Evolutionary conservation across 495 filamentous ascomycete species (phyloP).

Genomic region (Aspergillus affinis): DNA sequence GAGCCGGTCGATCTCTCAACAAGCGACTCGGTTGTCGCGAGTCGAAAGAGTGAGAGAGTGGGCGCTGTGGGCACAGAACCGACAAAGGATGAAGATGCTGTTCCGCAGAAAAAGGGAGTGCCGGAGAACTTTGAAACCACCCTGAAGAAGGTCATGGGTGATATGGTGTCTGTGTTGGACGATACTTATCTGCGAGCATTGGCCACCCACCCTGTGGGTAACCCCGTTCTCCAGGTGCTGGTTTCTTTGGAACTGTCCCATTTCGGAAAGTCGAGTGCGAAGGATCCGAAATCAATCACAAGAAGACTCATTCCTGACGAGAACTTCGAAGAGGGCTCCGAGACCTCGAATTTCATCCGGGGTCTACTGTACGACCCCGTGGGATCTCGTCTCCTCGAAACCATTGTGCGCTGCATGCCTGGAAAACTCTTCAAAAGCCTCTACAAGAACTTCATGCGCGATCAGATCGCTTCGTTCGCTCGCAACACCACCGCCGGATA

Average conservation of each 20-base stretch:
- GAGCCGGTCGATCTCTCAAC: constrained; percentile 65
- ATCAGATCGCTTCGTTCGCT: constrained; percentile 71
- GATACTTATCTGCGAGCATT: constrained; percentile 73
- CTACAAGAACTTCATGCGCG: constrained; percentile 70
- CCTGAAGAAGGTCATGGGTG: constrained; percentile 73
- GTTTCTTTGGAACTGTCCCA: constrained; percentile 78
- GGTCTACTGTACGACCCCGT: constrained; percentile 84
- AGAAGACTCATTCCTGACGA: constrained; percentile 65
- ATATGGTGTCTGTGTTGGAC: constrained; percentile 68
- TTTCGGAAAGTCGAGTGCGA: constrained; percentile 61
- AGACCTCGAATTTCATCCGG: constrained; percentile 71
- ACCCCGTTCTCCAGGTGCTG: constrained; percentile 84
- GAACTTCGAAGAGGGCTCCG: constrained; percentile 54
- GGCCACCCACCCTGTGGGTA: constrained; percentile 83
- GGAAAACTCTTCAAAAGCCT: constrained; percentile 87
- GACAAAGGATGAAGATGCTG: constrained; percentile 37
- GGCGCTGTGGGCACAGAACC: constrained; percentile 37
- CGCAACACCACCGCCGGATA: constrained; percentile 89
- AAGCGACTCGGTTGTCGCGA: constrained; percentile 70
- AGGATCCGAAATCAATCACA: constrained; percentile 59
- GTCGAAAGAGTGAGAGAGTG: constrained; percentile 86
- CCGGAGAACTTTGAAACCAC: constrained; percentile 75
- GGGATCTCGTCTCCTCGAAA: constrained; percentile 86
- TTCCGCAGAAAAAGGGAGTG: constrained; percentile 53
- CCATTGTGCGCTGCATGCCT: constrained; percentile 73